Percentiles rank a stretch among this genome's conserved stretches.
Evolutionary conservation across 2,329 filamentous ascomycete species (phyloP).

Genomic region (Penicillium palitans): DNA sequence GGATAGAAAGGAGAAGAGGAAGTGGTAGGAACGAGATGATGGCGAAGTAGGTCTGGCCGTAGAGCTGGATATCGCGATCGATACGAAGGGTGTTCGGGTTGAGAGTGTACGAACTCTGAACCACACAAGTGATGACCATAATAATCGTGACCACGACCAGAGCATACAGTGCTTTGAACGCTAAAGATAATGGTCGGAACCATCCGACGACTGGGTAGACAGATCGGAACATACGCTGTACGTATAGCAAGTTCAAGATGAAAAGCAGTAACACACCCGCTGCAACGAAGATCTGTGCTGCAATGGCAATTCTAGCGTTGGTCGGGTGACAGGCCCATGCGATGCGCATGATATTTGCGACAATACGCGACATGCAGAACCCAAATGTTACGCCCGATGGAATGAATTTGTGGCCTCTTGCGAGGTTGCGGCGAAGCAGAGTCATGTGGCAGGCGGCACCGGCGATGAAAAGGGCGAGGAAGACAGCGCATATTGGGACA

Average conservation of each 20-base stretch:
- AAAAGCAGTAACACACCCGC: constrained; percentile 75
- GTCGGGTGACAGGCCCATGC: constrained; percentile 53
- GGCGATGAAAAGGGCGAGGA: constrained; percentile 54
- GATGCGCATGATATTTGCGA: constrained; percentile 53
- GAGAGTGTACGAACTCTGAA: constrained; percentile 69
- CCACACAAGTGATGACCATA: constrained; percentile 64
- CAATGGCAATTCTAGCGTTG: constrained; percentile 54
- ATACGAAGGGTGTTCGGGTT: constrained; percentile 50
- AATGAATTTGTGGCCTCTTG: constrained; percentile 51
- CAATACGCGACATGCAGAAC: constrained; percentile 53
- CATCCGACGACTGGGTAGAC: constrained; percentile 71
- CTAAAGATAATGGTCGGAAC: constrained; percentile 53
- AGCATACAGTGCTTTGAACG: constrained; percentile 61
- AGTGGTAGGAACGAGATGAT: constrained; percentile 68
- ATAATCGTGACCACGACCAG: constrained; percentile 61
- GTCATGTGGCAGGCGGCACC: constrained; percentile 48
- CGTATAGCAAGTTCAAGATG: constrained; percentile 74
- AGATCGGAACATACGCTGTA: constrained; percentile 72
- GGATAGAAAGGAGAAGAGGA: constrained; percentile 52
- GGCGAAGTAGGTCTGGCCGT: constrained; percentile 62
- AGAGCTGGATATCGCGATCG: constrained; percentile 65
- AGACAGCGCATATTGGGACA: constrained; percentile 63
- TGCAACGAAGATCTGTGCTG: constrained; percentile 68
- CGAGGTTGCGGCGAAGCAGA: constrained; percentile 46
- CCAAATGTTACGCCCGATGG: constrained; percentile 48